Evolutionary conservation across 2,329 filamentous ascomycete species (phyloP), one percentile per base, ranked within the genome.

Genomic region (Pseudogymnoascus sp.): DNA sequence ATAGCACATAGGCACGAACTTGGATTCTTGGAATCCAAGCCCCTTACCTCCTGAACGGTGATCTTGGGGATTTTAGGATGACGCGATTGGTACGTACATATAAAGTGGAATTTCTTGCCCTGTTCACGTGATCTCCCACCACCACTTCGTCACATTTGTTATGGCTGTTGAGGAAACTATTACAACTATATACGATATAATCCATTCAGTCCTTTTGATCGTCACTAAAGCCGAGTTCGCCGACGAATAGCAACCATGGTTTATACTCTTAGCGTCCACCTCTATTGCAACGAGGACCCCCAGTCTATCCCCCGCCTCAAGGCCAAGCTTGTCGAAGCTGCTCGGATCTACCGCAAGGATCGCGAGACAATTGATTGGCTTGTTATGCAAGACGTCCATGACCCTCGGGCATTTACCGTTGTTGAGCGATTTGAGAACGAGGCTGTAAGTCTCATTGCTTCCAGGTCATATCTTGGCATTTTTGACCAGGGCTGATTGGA

Each of bases 301-400:
- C 83, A 84, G 63, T 80, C 79, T 72, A 86, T 90, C 76, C 77
- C 79, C 66, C 89, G 87, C 75, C 77, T 91, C 64, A 83, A 85
- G 70, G 84, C 84, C 64, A 91, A 91, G 78, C 84, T 91, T 64
- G 82, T 87, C 72, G 88, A 91, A 73, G 88, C 88, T n/a, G 86
- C 86, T 65, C 81, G 84, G 66, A 81, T 91, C 67, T 91, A 91
- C 77, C 84, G 81, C 67, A 80, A 88, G 67, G 88, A 91, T 77
- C 84, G 83, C 71, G 88, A 91, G 78, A 90, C 83, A 0, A 71
- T 87, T 64, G 82, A 79, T 54, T 91, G 88, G 88, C 85, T 89
- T 75, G 88, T 91, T 67, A 91, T 91, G 88, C 88, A 91, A 77
- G 86, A 86, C 70, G 81, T 85, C 64, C 79, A 83, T 69, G 88